Evolutionary conservation across 73 alveolate genomes (phyloP).

Genomic region (Tetrahymena borealis): DNA sequence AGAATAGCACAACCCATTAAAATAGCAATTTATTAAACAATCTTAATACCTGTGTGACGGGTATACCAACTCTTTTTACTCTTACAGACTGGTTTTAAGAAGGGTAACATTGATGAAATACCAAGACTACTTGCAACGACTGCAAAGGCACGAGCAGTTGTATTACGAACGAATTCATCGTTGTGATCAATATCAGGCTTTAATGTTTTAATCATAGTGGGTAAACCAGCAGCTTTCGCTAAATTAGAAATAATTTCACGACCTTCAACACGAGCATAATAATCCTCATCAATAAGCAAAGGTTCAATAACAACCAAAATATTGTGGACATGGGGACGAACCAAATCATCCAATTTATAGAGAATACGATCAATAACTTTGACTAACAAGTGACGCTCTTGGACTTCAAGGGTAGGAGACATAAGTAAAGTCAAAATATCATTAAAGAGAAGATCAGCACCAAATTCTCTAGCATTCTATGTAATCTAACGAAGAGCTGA

Average conservation of each 20-base stretch:
- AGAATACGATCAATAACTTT: constrained; percentile 92
- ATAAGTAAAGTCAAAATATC: constrained; percentile 70
- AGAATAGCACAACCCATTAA: constrained; percentile 98
- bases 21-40: constrained; percentile 87
- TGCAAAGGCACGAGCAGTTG: constrained; percentile 99
- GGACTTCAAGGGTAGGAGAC: constrained; percentile 74
- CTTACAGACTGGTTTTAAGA: constrained; percentile 97
- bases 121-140: constrained; percentile 99
- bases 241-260: constrained; percentile 97
- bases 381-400: constrained; percentile 79
- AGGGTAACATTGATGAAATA: constrained; percentile 94
- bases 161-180: constrained; percentile 97
- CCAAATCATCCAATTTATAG: constrained; percentile 89
- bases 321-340: constrained; percentile 98
- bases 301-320: constrained; percentile 98
- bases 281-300: constrained; percentile 97
- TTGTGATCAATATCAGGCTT: constrained; percentile 99
- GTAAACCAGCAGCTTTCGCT: constrained; percentile 99
- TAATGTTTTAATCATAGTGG: constrained; percentile 98
- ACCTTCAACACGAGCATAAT: constrained; percentile 99
- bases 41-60: constrained; percentile 99
- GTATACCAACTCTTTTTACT: constrained; percentile 98
- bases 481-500: constrained; percentile 71
- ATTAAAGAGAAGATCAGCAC: constrained; percentile 63
- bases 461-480: constrained; percentile 73